These are phyloP conservation scores for Termitomyces heimii DNA, from an alignment of 768 basidiomycete genomes.

Conservation along the genomic window DNA sequence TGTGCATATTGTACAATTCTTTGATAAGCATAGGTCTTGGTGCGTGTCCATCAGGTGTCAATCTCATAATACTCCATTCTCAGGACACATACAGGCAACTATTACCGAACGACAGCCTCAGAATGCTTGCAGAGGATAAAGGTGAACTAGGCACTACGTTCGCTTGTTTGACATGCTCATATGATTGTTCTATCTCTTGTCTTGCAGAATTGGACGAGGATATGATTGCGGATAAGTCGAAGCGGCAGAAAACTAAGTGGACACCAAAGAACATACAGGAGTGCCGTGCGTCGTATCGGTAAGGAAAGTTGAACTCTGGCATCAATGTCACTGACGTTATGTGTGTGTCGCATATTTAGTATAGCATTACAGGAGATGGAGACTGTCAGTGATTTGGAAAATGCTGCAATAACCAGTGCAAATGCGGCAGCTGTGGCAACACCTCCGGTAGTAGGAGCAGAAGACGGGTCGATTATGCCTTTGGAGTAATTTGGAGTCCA, in stretches of 20 bases:
- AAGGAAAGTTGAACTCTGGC: conserved; percentile 17
- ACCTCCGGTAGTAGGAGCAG: neutral
- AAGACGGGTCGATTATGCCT: neutral
- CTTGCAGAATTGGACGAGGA: conserved; percentile 58
- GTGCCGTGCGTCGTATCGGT: conserved; percentile 63
- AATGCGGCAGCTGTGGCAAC: neutral
- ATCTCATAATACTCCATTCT: neutral
- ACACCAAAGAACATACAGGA: conserved; percentile 38
- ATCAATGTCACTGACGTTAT: neutral
- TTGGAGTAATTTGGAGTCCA: neutral
- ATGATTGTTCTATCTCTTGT: neutral
- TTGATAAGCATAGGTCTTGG: conserved; percentile 64
- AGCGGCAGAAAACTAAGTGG: conserved; percentile 55
- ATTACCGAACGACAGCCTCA: conserved; percentile 49
- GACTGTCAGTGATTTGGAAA: conserved; percentile 15
- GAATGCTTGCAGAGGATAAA: conserved; percentile 61
- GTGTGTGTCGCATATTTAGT: conserved; percentile 5
- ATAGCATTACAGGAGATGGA: conserved; percentile 20
- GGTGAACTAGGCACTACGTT: conserved; percentile 36
- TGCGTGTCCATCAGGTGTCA: conserved; percentile 19
- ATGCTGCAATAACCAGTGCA: neutral
- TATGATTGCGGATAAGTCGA: conserved; percentile 46
- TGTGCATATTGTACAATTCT: conserved; percentile 73
- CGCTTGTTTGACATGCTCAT: neutral
- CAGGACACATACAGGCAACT: conserved; percentile 47